Base-by-base conservation (phyloP, 306 rosid genomes). In the Hippophae gyantsensis region DNA sequence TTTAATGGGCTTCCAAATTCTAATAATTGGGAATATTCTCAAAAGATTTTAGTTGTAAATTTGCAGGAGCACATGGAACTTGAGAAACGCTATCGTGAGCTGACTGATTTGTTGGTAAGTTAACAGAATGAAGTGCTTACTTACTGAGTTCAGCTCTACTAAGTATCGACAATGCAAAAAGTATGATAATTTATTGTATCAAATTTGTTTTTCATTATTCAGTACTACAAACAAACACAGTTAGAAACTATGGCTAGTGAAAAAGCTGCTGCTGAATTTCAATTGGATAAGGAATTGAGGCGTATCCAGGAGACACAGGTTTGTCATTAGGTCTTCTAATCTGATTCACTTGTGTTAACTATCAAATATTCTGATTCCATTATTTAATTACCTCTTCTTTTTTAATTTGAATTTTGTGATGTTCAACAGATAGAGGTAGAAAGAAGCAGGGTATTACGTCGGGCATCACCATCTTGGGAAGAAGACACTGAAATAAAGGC, bases 151-250 rank as follows among this genome's bases (percentile, higher is more conserved):
- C 63, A 14, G 25, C 18, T 44, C 7, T 52, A 12, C 3, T 46
- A 46, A 46, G 8, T 48, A 7, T 57, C 6, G 54, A 38, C 49
- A 63, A 62, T 64, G 49, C 69, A 73, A 45, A 77, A 63, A 51
- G 48, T 48, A 56, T 13, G 49, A 61, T 58, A 42, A 43, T 38
- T 53, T 52, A 48, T 48, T 32, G 6, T 42, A 43, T 57, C 48
- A 54, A 61, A 60, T 58, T 49, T 71, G 25, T 32, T 52, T 46
- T 60, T 8, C 67, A 43, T 50, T 50, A 62, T 79, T 60, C 81
- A 92, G 99, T 92, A 85, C 82, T 86, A 92, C 87, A 92, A 92
- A 80, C 99, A 92, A 88, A 92, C 99, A 60, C 99, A 85, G 66
- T 72, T 92, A 74, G 99, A 92, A 81, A 82, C 96, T 74, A 80